Conservation (phyloP, 1,284 basidiomycete genomes). For the Schizophyllum commune region DNA sequence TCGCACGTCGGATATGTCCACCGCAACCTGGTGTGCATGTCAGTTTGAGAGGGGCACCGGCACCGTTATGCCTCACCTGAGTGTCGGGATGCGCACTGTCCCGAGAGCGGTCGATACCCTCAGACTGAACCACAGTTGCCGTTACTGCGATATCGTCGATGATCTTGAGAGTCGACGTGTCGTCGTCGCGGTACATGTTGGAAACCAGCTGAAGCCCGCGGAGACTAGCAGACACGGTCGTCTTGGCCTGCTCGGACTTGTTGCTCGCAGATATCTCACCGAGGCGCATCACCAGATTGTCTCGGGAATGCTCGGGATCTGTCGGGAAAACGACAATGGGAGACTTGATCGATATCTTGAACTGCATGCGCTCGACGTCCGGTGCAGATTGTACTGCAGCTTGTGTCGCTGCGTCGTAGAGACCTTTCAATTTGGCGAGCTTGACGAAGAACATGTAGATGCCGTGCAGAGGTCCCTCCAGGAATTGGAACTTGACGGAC, state of each 20-base stretch:
- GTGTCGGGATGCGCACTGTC: conserved; percentile 57
- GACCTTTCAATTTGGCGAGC: conserved; percentile 84
- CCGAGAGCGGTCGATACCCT: conserved; percentile 38
- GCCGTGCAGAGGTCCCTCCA: conserved; percentile 82
- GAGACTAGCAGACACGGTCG: conserved; percentile 73
- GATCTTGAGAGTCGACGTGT: conserved; percentile 65
- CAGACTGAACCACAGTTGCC: conserved; percentile 63
- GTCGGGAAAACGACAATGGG: conserved; percentile 91
- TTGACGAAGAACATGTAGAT: conserved; percentile 83
- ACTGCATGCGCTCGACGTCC: conserved; percentile 87
- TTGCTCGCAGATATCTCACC: conserved; percentile 90
- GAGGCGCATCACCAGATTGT: conserved; percentile 76
- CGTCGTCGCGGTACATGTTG: conserved; percentile 44
- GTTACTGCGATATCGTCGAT: conserved; percentile 88
- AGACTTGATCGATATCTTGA: conserved; percentile 85
- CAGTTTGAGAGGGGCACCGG: conserved; percentile 1
- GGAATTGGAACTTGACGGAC: conserved; percentile 85
- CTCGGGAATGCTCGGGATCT: conserved; percentile 53
- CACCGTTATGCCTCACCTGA: conserved; percentile 40
- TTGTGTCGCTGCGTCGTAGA: conserved; percentile 94
- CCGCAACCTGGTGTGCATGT: conserved; percentile 40
- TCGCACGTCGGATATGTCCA: conserved; percentile 87
- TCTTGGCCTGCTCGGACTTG: conserved; percentile 54
- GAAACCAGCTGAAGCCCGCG: conserved; percentile 84
- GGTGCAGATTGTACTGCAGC: conserved; percentile 90